Evolutionary conservation across 306 rosid genomes (phyloP).

Genomic region (Vicia sativa): DNA sequence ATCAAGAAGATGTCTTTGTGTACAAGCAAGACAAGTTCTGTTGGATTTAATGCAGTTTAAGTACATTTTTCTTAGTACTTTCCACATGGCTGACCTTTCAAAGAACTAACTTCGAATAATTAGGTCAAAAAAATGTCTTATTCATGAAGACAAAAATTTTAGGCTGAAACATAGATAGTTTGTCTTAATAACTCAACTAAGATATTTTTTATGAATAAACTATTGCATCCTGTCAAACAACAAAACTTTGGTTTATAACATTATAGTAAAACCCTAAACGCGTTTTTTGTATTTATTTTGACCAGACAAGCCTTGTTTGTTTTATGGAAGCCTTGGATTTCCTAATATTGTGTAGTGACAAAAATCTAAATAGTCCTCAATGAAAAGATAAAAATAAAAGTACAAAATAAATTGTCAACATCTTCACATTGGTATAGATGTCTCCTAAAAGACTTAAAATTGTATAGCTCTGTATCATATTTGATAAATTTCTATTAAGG

Average conservation of each 20-base stretch:
- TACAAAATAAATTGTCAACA: neutral
- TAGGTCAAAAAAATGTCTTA: constrained; percentile 39
- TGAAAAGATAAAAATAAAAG: too few species aligned
- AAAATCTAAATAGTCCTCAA: too few species aligned
- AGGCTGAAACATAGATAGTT: constrained; percentile 32
- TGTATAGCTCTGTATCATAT: neutral
- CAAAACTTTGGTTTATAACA: too few species aligned
- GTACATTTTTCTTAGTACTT: constrained; percentile 35
- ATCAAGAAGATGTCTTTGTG: constrained; percentile 16
- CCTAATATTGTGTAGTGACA: neutral
- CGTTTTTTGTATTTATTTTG: neutral
- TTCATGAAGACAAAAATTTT: constrained; percentile 41
- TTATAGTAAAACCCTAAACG: neutral
- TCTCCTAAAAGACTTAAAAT: neutral
- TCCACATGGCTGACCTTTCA: constrained; percentile 45
- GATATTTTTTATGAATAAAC: neutral
- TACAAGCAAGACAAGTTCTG: constrained; percentile 36
- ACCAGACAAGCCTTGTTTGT: neutral
- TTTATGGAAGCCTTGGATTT: too few species aligned
- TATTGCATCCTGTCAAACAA: too few species aligned
- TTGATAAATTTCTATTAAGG: too few species aligned
- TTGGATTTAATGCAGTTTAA: constrained; percentile 21
- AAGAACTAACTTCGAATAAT: constrained; percentile 42
- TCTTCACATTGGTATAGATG: neutral
- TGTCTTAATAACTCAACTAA: constrained; percentile 34